phyloP scores from a whole-genome alignment of 352 stramenopile genomes.

The Phytophthora boehmeriae region DNA sequence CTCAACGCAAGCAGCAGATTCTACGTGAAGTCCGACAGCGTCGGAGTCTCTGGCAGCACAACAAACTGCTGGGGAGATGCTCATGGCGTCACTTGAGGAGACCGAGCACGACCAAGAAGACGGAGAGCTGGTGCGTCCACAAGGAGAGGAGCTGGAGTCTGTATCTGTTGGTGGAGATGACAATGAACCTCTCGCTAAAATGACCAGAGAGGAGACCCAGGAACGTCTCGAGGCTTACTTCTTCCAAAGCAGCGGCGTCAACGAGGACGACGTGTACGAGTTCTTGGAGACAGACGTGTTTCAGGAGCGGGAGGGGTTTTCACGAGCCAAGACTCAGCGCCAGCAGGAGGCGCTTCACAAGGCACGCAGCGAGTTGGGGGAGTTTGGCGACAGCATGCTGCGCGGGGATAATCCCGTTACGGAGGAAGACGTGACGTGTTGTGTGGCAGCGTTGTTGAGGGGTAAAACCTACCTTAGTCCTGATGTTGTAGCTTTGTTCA shows the following conservation, averaged over 20 bases:
- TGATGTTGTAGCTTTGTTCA: constrained; percentile 43
- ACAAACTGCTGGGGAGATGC: constrained; percentile 55
- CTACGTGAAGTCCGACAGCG: constrained; percentile 41
- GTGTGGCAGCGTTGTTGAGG: constrained; percentile 35
- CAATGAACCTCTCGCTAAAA: constrained; percentile 26
- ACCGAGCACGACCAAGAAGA: constrained; percentile 31
- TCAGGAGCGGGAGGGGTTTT: constrained; percentile 24
- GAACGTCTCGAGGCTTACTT: constrained; percentile 48
- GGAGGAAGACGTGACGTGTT: constrained; percentile 28
- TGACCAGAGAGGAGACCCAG: constrained; percentile 47
- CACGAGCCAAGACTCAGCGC: constrained; percentile 27
- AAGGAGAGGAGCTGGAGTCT: constrained; percentile 15
- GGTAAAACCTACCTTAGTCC: constrained; percentile 37
- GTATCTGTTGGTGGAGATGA: constrained; percentile 12
- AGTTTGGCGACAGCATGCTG: constrained; percentile 36
- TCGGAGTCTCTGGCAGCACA: constrained; percentile 56
- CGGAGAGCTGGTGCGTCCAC: constrained; percentile 10
- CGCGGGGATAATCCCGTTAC: constrained; percentile 19
- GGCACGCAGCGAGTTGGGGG: constrained; percentile 14
- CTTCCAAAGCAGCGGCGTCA: constrained; percentile 35
- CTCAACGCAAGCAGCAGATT: constrained; percentile 35
- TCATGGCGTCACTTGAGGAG: constrained; percentile 46
- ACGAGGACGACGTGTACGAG: constrained; percentile 38
- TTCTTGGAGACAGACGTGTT: constrained; percentile 49
- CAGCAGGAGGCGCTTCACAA: constrained; percentile 28